A percentile compares a stretch with the other conserved stretches of the same genome.
phyloP scores from a whole-genome alignment of 1,284 basidiomycete species.

The Apiotrichum brassicae region DNA sequence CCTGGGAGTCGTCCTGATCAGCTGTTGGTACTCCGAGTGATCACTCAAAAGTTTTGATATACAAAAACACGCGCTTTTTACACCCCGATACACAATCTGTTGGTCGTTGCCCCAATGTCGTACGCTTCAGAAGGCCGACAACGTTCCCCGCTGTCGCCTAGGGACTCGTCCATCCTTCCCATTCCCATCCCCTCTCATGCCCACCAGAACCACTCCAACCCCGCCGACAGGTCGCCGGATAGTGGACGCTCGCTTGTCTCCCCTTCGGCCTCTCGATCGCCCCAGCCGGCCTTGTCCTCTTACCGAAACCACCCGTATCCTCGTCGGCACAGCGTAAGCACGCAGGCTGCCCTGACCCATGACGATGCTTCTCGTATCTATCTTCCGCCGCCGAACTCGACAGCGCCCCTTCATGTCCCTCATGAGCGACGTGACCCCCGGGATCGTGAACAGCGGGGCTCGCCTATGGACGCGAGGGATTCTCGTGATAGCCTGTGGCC shows the following conservation, averaged over 20 bases:
- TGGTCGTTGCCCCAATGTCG: background rate
- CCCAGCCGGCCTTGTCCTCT: slow-evolving; percentile 10
- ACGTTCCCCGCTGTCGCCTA: slow-evolving; percentile 6
- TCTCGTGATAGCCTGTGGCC: slow-evolving; percentile 5
- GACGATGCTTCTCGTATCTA: slow-evolving; percentile 1
- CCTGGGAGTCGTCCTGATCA: background rate
- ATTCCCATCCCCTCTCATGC: slow-evolving; percentile 10
- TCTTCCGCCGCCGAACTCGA: slow-evolving; percentile 18
- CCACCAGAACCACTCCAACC: background rate
- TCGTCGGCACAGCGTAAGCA: slow-evolving; percentile 5
- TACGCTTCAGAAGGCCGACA: background rate
- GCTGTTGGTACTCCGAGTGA: background rate
- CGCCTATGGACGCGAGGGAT: slow-evolving; percentile 2
- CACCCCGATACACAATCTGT: background rate
- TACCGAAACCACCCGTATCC: slow-evolving; percentile 14
- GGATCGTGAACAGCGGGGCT: slow-evolving; percentile 4
- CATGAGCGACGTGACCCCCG: slow-evolving; percentile 10
- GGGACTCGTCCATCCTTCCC: slow-evolving; percentile 6
- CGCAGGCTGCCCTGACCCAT: background rate
- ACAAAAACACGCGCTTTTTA: background rate
- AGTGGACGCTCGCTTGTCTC: slow-evolving; percentile 6
- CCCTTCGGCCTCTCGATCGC: slow-evolving; percentile 8
- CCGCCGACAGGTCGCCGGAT: background rate
- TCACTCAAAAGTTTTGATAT: background rate
- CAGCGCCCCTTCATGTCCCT: slow-evolving; percentile 12